Percentiles rank a stretch among this genome's conserved stretches.
Evolutionary conservation across 768 basidiomycete genomes (phyloP).

Genomic region (Boletus edulis): DNA sequence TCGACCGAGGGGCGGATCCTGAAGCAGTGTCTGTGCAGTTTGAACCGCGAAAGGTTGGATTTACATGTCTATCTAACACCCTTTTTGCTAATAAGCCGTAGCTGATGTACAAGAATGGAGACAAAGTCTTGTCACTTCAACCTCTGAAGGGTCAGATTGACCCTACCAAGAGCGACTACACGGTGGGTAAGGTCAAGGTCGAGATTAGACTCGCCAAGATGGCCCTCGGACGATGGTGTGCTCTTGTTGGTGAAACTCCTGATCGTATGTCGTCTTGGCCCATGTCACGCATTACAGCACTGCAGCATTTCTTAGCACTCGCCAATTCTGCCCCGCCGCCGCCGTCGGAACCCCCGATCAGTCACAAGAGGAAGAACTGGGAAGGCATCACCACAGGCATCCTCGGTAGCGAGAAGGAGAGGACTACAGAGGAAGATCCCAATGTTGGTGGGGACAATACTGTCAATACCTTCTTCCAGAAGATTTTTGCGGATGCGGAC

Average conservation of each 20-base stretch:
- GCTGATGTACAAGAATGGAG: constrained; percentile 57
- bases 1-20: constrained; percentile 74
- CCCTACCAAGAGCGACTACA: constrained; percentile 55
- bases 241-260: constrained; percentile 68
- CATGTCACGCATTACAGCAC: neutral
- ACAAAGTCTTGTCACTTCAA: constrained; percentile 66
- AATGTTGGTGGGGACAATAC: constrained; percentile 88
- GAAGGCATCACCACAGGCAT: constrained; percentile 74
- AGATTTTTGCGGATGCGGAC: constrained; percentile 87
- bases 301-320: constrained; percentile 12
- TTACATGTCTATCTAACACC: neutral
- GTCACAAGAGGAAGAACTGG: constrained; percentile 77
- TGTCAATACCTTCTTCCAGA: constrained; percentile 87
- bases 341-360: constrained; percentile 31
- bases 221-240: constrained; percentile 68
- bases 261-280: constrained; percentile 53
- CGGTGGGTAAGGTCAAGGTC: constrained; percentile 83
- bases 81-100: constrained; percentile 6
- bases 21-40: constrained; percentile 59
- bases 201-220: constrained; percentile 79
- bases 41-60: constrained; percentile 61
- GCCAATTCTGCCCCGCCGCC: constrained; percentile 31
- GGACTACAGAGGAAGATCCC: constrained; percentile 70
- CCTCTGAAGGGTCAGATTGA: constrained; percentile 85
- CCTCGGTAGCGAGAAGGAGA: constrained; percentile 66